Evolutionary conservation across 2,329 filamentous ascomycete species (phyloP).

Genomic region (Karstenula rhodostoma): DNA sequence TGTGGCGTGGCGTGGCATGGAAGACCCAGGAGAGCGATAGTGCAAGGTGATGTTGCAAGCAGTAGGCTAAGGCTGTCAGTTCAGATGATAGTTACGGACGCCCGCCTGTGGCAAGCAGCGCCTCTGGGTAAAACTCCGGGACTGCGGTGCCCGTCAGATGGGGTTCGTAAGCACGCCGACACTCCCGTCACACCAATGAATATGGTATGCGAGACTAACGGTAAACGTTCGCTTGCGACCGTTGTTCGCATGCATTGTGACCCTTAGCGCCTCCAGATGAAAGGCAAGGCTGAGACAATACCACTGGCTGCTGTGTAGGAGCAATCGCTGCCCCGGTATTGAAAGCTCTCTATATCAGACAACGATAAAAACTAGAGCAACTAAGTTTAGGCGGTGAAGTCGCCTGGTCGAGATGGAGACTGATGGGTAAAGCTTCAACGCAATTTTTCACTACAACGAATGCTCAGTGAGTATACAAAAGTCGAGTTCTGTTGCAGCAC

Average conservation of each 20-base stretch:
- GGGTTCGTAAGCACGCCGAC: constrained; percentile 1
- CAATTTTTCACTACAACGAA: neutral
- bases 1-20: constrained; percentile 10
- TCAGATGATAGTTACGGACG: constrained; percentile 9
- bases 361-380: neutral
- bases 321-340: constrained; percentile 18
- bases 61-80: constrained; percentile 8
- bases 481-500: neutral
- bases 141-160: neutral
- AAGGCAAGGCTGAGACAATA: constrained; percentile 21
- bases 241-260: constrained; percentile 3
- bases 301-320: constrained; percentile 14
- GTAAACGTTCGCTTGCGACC: constrained; percentile 7
- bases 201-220: neutral
- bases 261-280: neutral
- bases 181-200: constrained; percentile 1
- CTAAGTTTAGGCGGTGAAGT: neutral
- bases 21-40: constrained; percentile 11
- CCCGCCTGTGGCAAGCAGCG: constrained; percentile 17
- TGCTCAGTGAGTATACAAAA: neutral
- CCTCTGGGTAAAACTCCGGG: neutral
- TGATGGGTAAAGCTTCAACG: neutral
- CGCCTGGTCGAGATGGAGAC: no score
- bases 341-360: constrained; percentile 9
- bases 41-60: neutral